These are phyloP conservation scores for Sporothrix dimorphospora DNA, from an alignment of 2,329 filamentous ascomycete species.

Conservation along the genomic window DNA sequence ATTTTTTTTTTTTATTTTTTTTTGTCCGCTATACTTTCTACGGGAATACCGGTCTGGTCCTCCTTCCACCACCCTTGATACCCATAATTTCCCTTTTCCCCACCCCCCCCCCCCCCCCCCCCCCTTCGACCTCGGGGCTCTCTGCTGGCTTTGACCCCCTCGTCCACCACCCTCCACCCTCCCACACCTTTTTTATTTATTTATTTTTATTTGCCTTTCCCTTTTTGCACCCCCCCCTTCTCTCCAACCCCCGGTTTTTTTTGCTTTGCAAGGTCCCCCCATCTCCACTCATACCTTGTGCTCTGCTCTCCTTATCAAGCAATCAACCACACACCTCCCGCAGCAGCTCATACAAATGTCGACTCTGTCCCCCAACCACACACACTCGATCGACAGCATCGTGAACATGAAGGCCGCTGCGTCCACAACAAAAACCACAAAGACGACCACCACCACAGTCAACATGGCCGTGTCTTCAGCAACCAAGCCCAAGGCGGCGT, in stretches of 20 bases:
- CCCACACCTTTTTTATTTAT: conserved; percentile 1
- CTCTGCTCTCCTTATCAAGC: conserved; percentile 29
- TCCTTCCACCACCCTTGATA: conserved; percentile 21
- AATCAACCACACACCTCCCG: conserved; percentile 30
- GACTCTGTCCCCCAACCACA: conserved; percentile 64
- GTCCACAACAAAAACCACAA: conserved; percentile 27
- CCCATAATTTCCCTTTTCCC: conserved; percentile 22
- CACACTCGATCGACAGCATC: conserved; percentile 44
- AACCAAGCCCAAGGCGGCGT: conserved; percentile 60
- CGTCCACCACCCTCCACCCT: conserved; percentile 33
- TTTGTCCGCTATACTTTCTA: conserved; percentile 12
- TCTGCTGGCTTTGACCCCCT: conserved; percentile 33
- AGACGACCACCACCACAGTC: conserved; percentile 47
- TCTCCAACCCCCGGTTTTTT: conserved; percentile 33
- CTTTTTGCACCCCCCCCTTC: conserved; percentile 33
- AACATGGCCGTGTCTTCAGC: conserved; percentile 66
- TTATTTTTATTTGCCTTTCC: conserved; percentile 1
- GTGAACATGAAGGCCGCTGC: conserved; percentile 41
- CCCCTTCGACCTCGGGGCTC: conserved; percentile 23
- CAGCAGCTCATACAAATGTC: conserved; percentile 61
- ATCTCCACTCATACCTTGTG: conserved; percentile 19
- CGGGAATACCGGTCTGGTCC: conserved; percentile 32
- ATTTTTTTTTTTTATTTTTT: conserved; percentile 9
- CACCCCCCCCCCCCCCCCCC: neutral
- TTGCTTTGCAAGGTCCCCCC: conserved; percentile 35